Base-by-base conservation (phyloP, 2,329 filamentous ascomycete genomes). In the Elsinoe batatas region DNA sequence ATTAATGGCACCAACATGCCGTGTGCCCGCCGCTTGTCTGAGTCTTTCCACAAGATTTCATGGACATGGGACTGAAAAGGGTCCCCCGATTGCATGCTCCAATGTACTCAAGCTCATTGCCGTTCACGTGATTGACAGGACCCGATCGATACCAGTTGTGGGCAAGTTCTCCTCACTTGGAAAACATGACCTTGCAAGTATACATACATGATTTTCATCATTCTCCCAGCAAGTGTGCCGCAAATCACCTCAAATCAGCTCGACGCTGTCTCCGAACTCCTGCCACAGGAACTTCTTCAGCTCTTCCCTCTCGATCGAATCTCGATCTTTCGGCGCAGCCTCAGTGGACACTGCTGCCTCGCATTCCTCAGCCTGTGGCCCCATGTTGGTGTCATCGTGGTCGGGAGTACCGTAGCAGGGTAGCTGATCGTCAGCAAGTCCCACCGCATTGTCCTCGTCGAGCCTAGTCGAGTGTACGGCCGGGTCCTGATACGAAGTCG, bases 211-310 rank as follows among this genome's bases (percentile, higher is more conserved):
- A n/a, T 12, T 5, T 49, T 13, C 2, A 49, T 49, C 32, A 10
- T 13, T 15, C 3, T 15, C 30, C 11, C 26, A 36, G 44, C 26
- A 49, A 35, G 12, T 36, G 32, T 49, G 40, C 26, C 33, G 13
- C 13, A 8, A 4, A 40, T 40, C 36, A 33, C 15, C 12, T 60
- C 54, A 63, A 17, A 61, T 59, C 35, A 73, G 63, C 56, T 72
- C 69, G 18, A 72, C 64, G n/a, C 68, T 65, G 53, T 69, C 66
- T 10, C 70, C 71, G 51, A 71, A 71, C 57, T 72, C 69, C 30
- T 63, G 57, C 13, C 68, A 63, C 5, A 73, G 58, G 69, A 70
- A 73, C 1, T 65, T 63, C 42, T 71, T 67, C 1, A 72, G 59
- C 46, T 65, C 68, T 46, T 68, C 63, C 20, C 54, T 37, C 35